Conservation (phyloP, 352 stramenopile genomes). For the Phytophthora cactorum region DNA sequence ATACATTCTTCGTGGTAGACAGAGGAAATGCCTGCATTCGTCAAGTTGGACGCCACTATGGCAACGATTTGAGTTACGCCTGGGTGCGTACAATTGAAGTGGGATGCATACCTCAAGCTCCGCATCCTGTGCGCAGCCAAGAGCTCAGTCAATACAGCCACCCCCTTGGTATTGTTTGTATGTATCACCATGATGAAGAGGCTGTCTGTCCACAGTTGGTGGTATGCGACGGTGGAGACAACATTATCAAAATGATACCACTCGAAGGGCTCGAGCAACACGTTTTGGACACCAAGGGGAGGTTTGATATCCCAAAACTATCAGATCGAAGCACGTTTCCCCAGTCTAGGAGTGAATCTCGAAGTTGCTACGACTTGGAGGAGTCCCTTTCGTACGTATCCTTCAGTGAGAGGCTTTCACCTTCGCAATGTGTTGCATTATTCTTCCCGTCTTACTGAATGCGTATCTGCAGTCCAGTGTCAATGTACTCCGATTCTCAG, state of each 20-base stretch:
- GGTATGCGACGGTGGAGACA: conserved; percentile 33
- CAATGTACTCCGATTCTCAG: not conserved
- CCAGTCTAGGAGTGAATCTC: conserved; percentile 1
- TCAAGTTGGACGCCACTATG: conserved; percentile 41
- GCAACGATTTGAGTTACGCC: conserved; percentile 29
- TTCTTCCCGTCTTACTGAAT: too few species aligned
- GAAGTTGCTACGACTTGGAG: conserved; percentile 2
- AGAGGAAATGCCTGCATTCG: conserved; percentile 53
- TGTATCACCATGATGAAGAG: not conserved
- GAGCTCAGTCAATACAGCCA: conserved; percentile 7
- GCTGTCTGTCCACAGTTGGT: conserved; percentile 9
- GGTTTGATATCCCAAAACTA: conserved; percentile 4
- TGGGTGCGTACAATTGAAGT: conserved; percentile 60
- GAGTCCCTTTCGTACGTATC: conserved; percentile 22
- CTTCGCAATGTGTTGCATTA: too few species aligned
- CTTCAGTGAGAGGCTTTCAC: not conserved
- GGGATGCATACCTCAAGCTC: conserved; percentile 12
- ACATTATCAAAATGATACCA: conserved; percentile 33
- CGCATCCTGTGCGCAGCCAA: conserved; percentile 1
- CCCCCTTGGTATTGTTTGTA: conserved; percentile 32
- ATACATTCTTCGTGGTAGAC: conserved; percentile 50
- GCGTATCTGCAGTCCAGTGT: not conserved
- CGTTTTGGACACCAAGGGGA: not conserved
- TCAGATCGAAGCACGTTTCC: conserved; percentile 9
- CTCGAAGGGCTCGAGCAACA: conserved; percentile 14